Base-by-base conservation (phyloP, 495 filamentous ascomycete species). In the Halenospora varia region DNA sequence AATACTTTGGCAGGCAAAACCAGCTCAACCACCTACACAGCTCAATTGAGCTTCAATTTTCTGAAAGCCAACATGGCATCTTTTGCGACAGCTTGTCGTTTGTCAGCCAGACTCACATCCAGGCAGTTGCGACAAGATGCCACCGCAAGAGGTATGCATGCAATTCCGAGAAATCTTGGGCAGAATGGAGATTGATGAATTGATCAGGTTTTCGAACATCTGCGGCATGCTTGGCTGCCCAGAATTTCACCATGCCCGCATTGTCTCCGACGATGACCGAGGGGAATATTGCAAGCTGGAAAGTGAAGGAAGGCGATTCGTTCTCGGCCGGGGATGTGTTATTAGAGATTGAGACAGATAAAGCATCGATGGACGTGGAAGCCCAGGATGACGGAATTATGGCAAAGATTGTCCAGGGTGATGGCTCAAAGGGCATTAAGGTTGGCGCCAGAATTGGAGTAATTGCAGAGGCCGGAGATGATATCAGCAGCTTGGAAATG, bases 281-380 rank as follows among this genome's bases (percentile, higher is more conserved):
- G 68, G 88, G 88, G 22, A 89, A 89, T 64, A 92, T 92, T 62
- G 77, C 85, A 20, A 78, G 65, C 51, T 92, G 88, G 88, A 86
- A 80, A 63, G 73, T 92, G 44, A 89, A 88, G 63, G 89, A 92
- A 74, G 88, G 87, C 62, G 88, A 89, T 53, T 79, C 82, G 41
- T 93, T 88, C 70, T 71, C 77, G 0, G 85, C 88, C 53, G 89
- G 89, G 35, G 89, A 93, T 69, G 89, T 92, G 20, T 74, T 93
- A 11, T 78, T 93, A 26, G 89, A 93, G 69, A 90, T 93, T 66
- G 89, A 93, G 72, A 93, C 89, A 24, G 89, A 93, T 70, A 93
- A 93, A 73, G 89, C 89, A 18, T 86, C 87, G 40, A 93, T 93
- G 87, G 89, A 92, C 59, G 89, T 93, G n/a, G 89, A 92, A 70